A percentile compares a stretch with the other conserved stretches of the same genome.
Conservation (phyloP, 768 basidiomycete genomes). For the Psilocybe azurescens region DNA sequence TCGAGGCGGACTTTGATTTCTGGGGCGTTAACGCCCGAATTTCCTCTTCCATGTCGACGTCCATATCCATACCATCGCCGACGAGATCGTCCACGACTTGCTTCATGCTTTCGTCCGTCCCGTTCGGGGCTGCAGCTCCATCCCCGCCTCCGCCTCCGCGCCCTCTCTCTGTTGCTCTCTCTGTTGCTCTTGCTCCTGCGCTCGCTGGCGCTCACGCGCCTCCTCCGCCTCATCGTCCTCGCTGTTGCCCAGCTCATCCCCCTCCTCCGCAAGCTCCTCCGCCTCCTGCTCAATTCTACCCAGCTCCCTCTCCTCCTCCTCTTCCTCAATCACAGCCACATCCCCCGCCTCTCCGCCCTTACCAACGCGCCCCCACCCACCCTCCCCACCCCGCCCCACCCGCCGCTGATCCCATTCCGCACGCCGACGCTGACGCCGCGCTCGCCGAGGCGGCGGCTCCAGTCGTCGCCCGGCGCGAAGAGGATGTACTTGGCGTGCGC, state of each 20-base stretch:
- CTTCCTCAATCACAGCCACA: not conserved
- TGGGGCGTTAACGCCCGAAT: conserved; percentile 13
- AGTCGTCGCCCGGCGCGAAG: conserved; percentile 70
- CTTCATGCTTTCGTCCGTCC: conserved; percentile 35
- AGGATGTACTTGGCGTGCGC: conserved; percentile 70
- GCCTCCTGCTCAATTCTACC: conserved; percentile 26
- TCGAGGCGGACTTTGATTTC: too few species aligned
- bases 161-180: too few species aligned
- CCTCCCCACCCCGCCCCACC: not conserved
- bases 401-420: conserved; percentile 1
- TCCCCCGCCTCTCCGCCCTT: not conserved
- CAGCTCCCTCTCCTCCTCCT: conserved; percentile 21
- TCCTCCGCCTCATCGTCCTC: conserved; percentile 18
- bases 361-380: too few species aligned
- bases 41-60: conserved; percentile 5
- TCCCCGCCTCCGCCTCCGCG: conserved; percentile 5
- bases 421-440: conserved; percentile 33
- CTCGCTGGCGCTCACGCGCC: conserved; percentile 19
- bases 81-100: conserved; percentile 26
- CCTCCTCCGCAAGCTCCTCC: conserved; percentile 7
- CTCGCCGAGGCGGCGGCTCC: conserved; percentile 49
- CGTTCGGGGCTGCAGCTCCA: conserved; percentile 22
- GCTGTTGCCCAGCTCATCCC: conserved; percentile 10
- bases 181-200: not conserved
- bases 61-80: conserved; percentile 17